Base-by-base conservation (phyloP, 2,329 filamentous ascomycete species). In the Juglanconis juglandina region DNA sequence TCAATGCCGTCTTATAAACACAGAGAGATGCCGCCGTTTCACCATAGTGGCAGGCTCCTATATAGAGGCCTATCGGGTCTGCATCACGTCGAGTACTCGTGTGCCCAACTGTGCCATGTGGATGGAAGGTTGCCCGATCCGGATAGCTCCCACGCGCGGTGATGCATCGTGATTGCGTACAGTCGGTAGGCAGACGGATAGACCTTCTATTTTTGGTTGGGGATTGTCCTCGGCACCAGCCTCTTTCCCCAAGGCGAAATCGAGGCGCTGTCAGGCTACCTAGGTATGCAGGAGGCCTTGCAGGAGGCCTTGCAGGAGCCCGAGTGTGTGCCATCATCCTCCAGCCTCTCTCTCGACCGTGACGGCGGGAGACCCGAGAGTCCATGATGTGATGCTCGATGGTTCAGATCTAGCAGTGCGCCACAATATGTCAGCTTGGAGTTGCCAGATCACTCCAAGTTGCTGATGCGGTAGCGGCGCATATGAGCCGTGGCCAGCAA, bases 71-170 rank as follows among this genome's bases (percentile, higher is more conserved):
- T 62, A 32, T 37, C 51, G 11, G 52, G 34, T 41, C 39, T 42
- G 17, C 5, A 32, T 17, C 10, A 53, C 32, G 30, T 47, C 33
- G 33, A 35, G 24, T 47, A 39, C 14, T 46, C 34, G 32, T 39
- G 30, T 56, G 33, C 47, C 4, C 37, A 7, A n/a, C 10, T 33
- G 37, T 37, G 39, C 39, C 42, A 47, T 46, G 41, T 46, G 52
- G 32, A 30, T 13, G 49, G 52, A 24, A 39, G 56, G 55, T 61
- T 58, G 59, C 56, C 55, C 41, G 34, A 58, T 61, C 44, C 44
- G 57, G 59, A 48, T 58, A 61, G 59, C 51, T 58, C 35, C 54
- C 55, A 49, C 59, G 10, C 17, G 30, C 13, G 11, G 42, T 46
- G 32, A 13, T 30, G 32, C 34, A 34, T 7, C 4, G 13, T 47